Evolutionary conservation across 2,329 filamentous ascomycete genomes (phyloP), one percentile per base, ranked within the genome.

Genomic region (Balansia obtecta): DNA sequence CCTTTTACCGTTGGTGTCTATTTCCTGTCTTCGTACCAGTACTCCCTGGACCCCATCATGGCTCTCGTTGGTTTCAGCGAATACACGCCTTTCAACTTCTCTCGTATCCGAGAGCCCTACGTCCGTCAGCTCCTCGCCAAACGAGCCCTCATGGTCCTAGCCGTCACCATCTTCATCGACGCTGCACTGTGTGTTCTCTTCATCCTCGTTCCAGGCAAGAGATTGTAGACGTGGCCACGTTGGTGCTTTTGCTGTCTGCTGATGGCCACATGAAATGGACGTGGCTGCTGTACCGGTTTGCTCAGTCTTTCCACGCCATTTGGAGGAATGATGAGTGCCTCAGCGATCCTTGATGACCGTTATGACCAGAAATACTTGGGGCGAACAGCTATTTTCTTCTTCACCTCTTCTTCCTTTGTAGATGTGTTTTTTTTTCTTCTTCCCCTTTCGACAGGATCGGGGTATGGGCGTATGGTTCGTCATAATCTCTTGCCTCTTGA

Each of bases 31-130:
- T 93, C 90, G 2, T 95, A 97, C 62, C 91, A 97, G 66, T 98
- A 97, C 70, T 89, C 88, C 56, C 80, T 98, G 48, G 93, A 98
- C 61, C 91, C 94, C 0, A 73, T 95, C 55, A 81, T 97, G 66
- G 93, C 89, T 4, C 76, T 97, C 18, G 66, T 86, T n/a, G 90
- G 91, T 37, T 85, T 83, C 66, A 96, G 90, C 71, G 94, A 98
- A 71, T 96, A 97, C 70, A 96, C 91, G 0, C 89, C 95, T 47
- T 90, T 96, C 75, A 86, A 83, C 67, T 96, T 94, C 72, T 85
- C 86, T 22, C 79, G 81, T 40, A 88, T 97, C 55, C 82, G 86
- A 50, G 93, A 98, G 68, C 87, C 89, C 0, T 98, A 93, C 63
- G 86, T 98, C 50, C 85, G 88, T 56, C 86, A 82, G 62, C 80